phyloP scores from a whole-genome alignment of 1,284 basidiomycete genomes.

The Cryptococcus wingfieldii region DNA sequence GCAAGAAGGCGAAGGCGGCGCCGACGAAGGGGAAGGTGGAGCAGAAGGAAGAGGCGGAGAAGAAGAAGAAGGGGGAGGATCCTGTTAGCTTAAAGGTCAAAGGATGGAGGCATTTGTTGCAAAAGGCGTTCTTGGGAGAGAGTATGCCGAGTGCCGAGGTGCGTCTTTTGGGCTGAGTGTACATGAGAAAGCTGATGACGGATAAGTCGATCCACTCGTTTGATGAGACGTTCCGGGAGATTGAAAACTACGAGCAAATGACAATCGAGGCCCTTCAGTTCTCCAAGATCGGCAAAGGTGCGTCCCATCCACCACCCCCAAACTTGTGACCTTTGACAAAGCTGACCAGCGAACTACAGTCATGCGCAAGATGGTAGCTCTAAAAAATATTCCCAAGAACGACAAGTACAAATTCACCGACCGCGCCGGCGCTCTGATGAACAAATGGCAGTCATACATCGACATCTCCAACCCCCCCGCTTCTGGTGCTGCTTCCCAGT shows the following conservation, averaged over 20 bases:
- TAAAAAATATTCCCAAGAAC: constrained; percentile 70
- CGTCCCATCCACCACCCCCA: constrained; percentile 4
- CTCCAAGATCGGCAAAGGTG: constrained; percentile 88
- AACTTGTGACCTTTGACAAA: background rate
- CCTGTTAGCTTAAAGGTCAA: constrained; percentile 58
- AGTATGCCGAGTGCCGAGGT: constrained; percentile 34
- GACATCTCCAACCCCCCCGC: constrained; percentile 17
- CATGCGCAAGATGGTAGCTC: constrained; percentile 84
- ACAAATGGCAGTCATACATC: constrained; percentile 38
- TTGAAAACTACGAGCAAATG: constrained; percentile 79
- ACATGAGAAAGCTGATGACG: background rate
- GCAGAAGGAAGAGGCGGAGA: constrained; percentile 22
- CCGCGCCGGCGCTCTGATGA: constrained; percentile 55
- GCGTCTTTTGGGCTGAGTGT: constrained; percentile 22
- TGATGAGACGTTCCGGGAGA: constrained; percentile 71
- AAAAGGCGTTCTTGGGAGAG: constrained; percentile 78
- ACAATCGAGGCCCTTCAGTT: constrained; percentile 80
- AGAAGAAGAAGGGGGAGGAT: constrained; percentile 19
- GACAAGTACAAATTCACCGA: constrained; percentile 81
- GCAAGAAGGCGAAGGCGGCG: constrained; percentile 27
- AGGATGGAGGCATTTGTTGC: constrained; percentile 84
- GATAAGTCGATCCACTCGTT: constrained; percentile 70
- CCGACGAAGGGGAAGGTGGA: constrained; percentile 26
- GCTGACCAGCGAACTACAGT: constrained; percentile 51
- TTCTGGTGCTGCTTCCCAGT: constrained; percentile 34